Conservation (phyloP, 768 basidiomycete species). For the Filobasidium floriforme region DNA sequence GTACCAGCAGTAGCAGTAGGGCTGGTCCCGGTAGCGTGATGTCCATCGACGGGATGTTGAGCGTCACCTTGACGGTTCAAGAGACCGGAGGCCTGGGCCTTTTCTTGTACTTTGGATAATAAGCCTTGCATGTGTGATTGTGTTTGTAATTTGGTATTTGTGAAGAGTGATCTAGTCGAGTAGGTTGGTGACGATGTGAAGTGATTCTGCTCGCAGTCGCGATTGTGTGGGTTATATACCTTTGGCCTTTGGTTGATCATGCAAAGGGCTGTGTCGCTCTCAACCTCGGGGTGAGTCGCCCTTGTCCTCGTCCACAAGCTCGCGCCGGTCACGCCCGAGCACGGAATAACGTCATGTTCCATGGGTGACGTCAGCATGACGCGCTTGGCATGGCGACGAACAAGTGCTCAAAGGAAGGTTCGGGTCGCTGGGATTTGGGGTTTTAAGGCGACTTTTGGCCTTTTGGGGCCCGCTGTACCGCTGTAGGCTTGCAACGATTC, state of each 20-base stretch:
- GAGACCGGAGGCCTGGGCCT: slow-evolving; percentile 20
- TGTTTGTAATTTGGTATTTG: neutral
- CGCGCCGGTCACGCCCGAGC: neutral
- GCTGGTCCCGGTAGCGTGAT: neutral
- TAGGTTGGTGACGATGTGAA: too few species aligned
- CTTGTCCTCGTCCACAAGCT: too few species aligned
- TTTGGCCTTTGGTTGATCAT: neutral
- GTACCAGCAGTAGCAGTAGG: neutral
- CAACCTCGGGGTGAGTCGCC: neutral
- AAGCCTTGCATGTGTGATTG: slow-evolving; percentile 12
- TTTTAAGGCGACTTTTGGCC: too few species aligned
- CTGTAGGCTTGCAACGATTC: too few species aligned
- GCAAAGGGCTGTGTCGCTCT: neutral
- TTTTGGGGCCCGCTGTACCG: too few species aligned
- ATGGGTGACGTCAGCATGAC: neutral
- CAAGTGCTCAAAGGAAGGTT: too few species aligned
- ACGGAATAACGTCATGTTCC: neutral
- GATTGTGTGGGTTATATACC: too few species aligned
- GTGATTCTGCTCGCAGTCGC: too few species aligned
- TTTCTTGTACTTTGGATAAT: slow-evolving; percentile 15
- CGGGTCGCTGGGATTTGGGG: too few species aligned
- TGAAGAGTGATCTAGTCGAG: neutral
- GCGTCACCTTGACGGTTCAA: slow-evolving; percentile 1
- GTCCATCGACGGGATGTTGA: neutral
- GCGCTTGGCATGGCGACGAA: too few species aligned